phyloP scores from a whole-genome alignment of 768 basidiomycete genomes.

The Coprinopsis marcescibilis region DNA sequence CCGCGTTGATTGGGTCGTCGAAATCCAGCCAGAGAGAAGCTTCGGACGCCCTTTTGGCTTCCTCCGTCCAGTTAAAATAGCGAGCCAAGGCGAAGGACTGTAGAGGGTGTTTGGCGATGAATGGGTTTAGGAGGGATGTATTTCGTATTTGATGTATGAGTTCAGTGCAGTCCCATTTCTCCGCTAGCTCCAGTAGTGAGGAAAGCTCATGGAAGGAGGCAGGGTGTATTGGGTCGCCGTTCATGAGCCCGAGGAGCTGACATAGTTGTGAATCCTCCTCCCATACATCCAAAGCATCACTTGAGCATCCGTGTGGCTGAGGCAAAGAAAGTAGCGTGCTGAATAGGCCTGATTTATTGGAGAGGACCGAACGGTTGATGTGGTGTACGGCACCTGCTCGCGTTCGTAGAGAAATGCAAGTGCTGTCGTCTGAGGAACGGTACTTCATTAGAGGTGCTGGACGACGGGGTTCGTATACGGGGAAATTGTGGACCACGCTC shows the following conservation, averaged over 20 bases:
- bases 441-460: no score
- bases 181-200: slow-evolving; percentile 4
- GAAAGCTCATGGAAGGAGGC: slow-evolving; percentile 2
- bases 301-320: neutral
- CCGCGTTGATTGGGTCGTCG: neutral
- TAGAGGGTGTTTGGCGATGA: slow-evolving; percentile 4
- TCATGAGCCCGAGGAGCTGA: slow-evolving; percentile 1
- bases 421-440: no score
- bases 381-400: no score
- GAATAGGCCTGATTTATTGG: slow-evolving; percentile 2
- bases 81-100: slow-evolving; percentile 4
- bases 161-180: slow-evolving; percentile 9
- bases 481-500: no score
- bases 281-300: neutral
- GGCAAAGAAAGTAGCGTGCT: slow-evolving; percentile 3
- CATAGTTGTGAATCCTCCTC: neutral
- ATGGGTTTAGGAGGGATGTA: neutral
- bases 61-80: slow-evolving; percentile 5
- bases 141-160: slow-evolving; percentile 4
- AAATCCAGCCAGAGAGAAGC: slow-evolving; percentile 4
- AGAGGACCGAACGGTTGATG: no score
- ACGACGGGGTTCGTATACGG: no score
- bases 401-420: no score
- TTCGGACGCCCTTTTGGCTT: slow-evolving; percentile 5
- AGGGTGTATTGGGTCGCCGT: neutral